Base-by-base conservation (phyloP, 495 filamentous ascomycete species). In the Neurospora discreta region DNA sequence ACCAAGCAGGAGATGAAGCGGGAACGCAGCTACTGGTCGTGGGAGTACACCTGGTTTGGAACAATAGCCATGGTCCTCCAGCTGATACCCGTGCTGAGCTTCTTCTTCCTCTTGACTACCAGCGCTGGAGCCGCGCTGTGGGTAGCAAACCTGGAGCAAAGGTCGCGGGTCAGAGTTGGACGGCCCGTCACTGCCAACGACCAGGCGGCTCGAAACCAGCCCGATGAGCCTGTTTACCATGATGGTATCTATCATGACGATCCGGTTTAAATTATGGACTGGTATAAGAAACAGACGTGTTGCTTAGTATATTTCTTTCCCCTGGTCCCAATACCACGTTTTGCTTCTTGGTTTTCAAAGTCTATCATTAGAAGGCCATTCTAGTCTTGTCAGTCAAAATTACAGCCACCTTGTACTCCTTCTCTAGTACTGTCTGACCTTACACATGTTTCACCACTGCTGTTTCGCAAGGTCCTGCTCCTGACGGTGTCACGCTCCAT, bases 31-130 rank as follows among this genome's bases (percentile, higher is more conserved):
- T 85, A 71, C 83, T 92, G 85, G 87, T 87, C 72, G 81, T 93
- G 94, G 95, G 85, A 84, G 78, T 90, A 86, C 73, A 80, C 84
- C 30, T 87, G 86, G 82, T 88, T 90, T 69, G 88, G 80, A 13
- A 84, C 85, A 0, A 79, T 87, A 11, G 86, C 87, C 68, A 84
- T 90, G 78, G 68, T 86, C 15, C 76, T 89, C 5, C 83, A 97
- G 77, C 88, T 97, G 75, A 83, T 97, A 3, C 95, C 95, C 2
- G 82, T 98, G 60, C 84, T 90, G 18, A 93, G 90, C n/a, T 92
- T 97, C 73, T 88, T 93, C 74, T 97, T 98, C 78, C 85, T 95
- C 30, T 89, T 97, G 74, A 97, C 93, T 0, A 95, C 81, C 5
- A 83, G 87, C 3, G 79, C 91, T 42, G 95, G 95, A 0, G 91